Percentiles rank a stretch among this genome's conserved stretches.
Conservation (phyloP, 2,329 filamentous ascomycete genomes). For the Decorospora gaudefroyi region DNA sequence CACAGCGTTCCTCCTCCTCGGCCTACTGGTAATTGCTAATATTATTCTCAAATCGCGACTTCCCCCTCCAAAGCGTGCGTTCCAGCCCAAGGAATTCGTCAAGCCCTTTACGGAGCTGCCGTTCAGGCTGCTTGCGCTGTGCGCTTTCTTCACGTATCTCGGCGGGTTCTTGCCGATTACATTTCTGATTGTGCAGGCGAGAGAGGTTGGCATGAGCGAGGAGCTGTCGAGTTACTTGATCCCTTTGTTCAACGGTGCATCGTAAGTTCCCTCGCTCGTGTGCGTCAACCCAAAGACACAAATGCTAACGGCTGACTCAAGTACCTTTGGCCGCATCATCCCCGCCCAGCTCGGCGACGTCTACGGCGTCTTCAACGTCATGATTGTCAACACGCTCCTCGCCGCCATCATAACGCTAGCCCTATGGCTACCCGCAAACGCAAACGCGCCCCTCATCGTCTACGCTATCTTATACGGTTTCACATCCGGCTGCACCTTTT, state of each 20-base stretch:
- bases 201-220: constrained; percentile 51
- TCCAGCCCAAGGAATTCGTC: constrained; percentile 22
- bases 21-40: constrained; percentile 57
- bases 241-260: constrained; percentile 22
- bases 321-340: constrained; percentile 58
- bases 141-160: constrained; percentile 61
- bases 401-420: constrained; percentile 52
- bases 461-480: constrained; percentile 58
- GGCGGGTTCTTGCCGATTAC: constrained; percentile 62
- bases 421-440: constrained; percentile 51
- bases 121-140: constrained; percentile 60
- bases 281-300: too few relatives aligned
- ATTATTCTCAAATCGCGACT: constrained; percentile 57
- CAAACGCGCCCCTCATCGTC: constrained; percentile 37
- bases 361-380: constrained; percentile 57
- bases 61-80: constrained; percentile 41
- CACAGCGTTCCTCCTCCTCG: constrained; percentile 62
- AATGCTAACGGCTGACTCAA: constrained; percentile 52
- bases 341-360: constrained; percentile 57
- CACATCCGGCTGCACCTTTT: constrained; percentile 66
- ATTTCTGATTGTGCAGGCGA: constrained; percentile 51
- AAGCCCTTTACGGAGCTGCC: constrained; percentile 42
- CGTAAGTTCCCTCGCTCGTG: not conserved
- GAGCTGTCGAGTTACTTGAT: constrained; percentile 57
- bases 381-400: constrained; percentile 54